Conservation (phyloP, 345 rosid genomes). For the Syzygium aqueum region DNA sequence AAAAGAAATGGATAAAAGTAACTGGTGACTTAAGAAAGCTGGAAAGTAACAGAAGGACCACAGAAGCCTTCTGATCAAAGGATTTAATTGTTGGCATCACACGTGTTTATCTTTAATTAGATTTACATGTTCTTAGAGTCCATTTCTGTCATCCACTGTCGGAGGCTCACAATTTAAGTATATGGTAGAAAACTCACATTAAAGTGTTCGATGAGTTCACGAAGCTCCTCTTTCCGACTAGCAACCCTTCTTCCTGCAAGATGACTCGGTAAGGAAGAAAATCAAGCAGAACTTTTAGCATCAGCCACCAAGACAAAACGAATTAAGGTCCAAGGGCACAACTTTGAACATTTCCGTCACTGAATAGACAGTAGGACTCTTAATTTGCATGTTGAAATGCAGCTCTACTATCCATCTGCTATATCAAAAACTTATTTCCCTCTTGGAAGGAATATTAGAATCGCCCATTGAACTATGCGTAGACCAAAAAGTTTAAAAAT, state of each 20-base stretch:
- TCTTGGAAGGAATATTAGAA: neutral
- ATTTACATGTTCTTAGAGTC: neutral
- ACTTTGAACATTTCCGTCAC: neutral
- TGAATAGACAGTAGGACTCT: neutral
- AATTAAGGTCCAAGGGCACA: neutral
- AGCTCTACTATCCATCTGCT: neutral
- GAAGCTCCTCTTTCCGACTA: constrained; percentile 65
- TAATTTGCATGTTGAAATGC: neutral
- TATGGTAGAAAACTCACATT: constrained; percentile 32
- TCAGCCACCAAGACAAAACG: neutral
- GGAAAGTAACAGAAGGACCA: neutral
- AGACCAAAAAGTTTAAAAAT: neutral
- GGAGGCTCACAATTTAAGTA: neutral
- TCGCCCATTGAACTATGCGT: neutral
- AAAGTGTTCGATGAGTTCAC: constrained; percentile 82
- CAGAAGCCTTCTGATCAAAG: neutral
- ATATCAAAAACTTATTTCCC: neutral
- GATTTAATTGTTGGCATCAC: neutral
- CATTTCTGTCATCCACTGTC: neutral
- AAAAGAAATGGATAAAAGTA: neutral
- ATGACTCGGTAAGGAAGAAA: neutral
- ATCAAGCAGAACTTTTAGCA: neutral
- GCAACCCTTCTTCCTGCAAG: constrained; percentile 72
- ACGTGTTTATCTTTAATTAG: neutral
- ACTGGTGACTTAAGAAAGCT: neutral